Evolutionary conservation across 164 flowering plant species (phyloP).

Genomic region (Magnolia officinalis): DNA sequence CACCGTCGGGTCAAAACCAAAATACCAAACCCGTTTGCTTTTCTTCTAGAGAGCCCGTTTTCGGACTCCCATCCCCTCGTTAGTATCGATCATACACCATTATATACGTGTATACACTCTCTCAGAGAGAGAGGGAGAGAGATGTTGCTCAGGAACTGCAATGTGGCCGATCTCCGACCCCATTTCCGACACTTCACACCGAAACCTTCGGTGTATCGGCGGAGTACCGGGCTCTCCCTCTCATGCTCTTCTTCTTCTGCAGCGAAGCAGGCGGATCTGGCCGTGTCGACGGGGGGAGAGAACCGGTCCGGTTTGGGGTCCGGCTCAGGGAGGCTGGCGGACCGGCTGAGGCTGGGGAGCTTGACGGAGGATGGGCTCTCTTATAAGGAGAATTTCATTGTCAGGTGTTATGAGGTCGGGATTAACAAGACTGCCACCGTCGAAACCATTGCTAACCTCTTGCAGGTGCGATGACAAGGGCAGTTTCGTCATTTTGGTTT

Average conservation of each 20-base stretch:
- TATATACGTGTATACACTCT: not conserved
- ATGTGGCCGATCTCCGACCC: slow-evolving; percentile 6
- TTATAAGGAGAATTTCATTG: slow-evolving; percentile 83
- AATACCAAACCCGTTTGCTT: no score
- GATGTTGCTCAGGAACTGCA: slow-evolving; percentile 11
- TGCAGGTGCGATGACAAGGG: slow-evolving; percentile 55
- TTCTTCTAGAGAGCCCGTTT: no score
- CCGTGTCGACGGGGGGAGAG: not conserved
- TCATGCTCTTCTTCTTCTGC: not conserved
- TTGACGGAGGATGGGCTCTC: slow-evolving; percentile 74
- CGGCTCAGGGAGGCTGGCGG: slow-evolving; percentile 45
- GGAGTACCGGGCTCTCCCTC: not conserved
- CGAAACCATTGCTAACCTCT: slow-evolving; percentile 90
- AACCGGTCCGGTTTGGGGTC: not conserved
- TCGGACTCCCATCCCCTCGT: not conserved
- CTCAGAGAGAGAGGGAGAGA: not conserved
- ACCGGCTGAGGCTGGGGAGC: slow-evolving; percentile 67
- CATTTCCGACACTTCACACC: not conserved
- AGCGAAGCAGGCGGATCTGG: not conserved
- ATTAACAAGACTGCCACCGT: slow-evolving; percentile 93
- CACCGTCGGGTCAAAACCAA: no score
- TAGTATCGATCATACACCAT: not conserved
- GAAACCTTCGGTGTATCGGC: not conserved
- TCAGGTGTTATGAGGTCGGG: slow-evolving; percentile 88
- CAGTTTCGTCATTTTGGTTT: not conserved